Percentiles rank a stretch among this genome's conserved stretches.
Evolutionary conservation across 2,329 filamentous ascomycete genomes (phyloP).

Genomic region (Geosmithia putterillii): DNA sequence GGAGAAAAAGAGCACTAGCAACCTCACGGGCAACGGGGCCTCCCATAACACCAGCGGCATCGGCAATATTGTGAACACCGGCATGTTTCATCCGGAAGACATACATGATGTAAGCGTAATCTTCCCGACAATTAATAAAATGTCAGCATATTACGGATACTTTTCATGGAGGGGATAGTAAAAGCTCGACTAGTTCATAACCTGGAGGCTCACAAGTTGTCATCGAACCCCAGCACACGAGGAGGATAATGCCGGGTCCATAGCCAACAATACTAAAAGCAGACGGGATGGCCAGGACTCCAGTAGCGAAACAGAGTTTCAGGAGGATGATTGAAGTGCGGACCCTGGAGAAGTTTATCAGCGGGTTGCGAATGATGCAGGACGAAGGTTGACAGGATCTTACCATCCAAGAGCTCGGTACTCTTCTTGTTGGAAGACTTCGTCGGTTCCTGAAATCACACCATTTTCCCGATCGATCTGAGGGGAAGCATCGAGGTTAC

Average conservation of each 20-base stretch:
- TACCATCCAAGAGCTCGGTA: constrained; percentile 11
- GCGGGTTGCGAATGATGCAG: neutral
- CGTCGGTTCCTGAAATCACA: neutral
- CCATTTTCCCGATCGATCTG: constrained; percentile 6
- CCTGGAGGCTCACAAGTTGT: constrained; percentile 8
- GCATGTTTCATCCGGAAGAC: constrained; percentile 10
- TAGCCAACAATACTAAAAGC: constrained; percentile 11
- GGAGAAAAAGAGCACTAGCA: constrained; percentile 9
- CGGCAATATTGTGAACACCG: constrained; percentile 13
- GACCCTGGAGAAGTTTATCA: constrained; percentile 5
- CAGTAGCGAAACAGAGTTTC: constrained; percentile 13
- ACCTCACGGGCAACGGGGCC: constrained; percentile 10
- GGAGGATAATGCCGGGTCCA: constrained; percentile 8
- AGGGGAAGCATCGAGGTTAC: neutral
- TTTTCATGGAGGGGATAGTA: neutral
- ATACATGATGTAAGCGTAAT: constrained; percentile 14
- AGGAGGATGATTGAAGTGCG: constrained; percentile 10
- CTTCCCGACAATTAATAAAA: constrained; percentile 1
- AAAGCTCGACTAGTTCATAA: neutral
- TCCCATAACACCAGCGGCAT: constrained; percentile 10
- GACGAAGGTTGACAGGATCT: neutral
- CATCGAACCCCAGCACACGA: constrained; percentile 9
- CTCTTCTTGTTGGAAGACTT: constrained; percentile 9
- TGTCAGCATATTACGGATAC: neutral
- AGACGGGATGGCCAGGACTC: constrained; percentile 13